Base-by-base conservation (phyloP, 2,329 filamentous ascomycete genomes). In the Aspergillus vadensis region DNA sequence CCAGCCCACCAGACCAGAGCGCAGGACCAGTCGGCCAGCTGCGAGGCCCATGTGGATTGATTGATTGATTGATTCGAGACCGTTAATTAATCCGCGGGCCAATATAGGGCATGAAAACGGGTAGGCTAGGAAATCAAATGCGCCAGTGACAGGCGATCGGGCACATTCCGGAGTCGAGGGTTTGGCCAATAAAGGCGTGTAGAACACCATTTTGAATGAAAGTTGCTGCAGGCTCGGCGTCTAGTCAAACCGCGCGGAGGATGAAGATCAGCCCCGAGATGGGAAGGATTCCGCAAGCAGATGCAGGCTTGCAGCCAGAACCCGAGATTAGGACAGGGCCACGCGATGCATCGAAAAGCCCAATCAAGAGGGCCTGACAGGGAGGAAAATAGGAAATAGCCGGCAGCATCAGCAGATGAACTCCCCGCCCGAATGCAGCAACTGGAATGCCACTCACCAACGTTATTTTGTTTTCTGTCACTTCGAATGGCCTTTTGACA, bases 1-100 rank as follows among this genome's bases (percentile, higher is more conserved):
- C 27, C 27, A 63, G 66, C 52, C 67, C 70, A 73, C 66, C 70
- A 39, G 71, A 72, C 66, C 62, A 54, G 64, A 60, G 65, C 39
- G 27, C 17, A n/a, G 30, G 39, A 43, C 53, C 53, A 44, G 53
- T 55, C 39, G 53, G 39, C 52, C 32, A 44, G 52, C 43, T 55
- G 52, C n/a, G 25, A 30, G 38, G 39, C n/a, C 52, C 23, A 55
- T 55, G 17, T 36, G 32, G 32, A 36, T 36, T 14, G 32, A 15
- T 36, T 14, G 32, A 36, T 36, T 36, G 32, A 27, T 27, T 25
- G 7, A 25, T 2, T 25, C 7, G 25, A 36, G 10, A 5, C 30
- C 30, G 30, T 36, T 36, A 36, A 36, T 36, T 36, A 36, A 36
- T 36, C 30, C 12, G 30, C 32, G 32, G 32, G 12, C 32, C 32